phyloP scores from a whole-genome alignment of 139 green algal genomes.

The Diplosphaera chodatii region DNA sequence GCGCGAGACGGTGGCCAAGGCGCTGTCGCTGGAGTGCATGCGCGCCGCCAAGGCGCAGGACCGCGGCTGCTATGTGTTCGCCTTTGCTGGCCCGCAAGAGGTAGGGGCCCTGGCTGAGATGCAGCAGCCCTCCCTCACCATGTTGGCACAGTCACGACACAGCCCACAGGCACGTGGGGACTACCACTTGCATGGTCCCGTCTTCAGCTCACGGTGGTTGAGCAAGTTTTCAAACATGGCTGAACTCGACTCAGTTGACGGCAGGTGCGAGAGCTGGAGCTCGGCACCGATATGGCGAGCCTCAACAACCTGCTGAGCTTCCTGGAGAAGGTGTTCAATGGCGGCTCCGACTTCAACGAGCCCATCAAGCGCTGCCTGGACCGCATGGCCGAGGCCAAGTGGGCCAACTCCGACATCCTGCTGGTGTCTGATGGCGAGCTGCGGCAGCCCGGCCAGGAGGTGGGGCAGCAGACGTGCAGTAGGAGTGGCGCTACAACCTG shows the following conservation, averaged over 20 bases:
- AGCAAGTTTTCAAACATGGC: too few relatives aligned
- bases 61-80: conserved; percentile 80
- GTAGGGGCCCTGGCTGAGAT: too few relatives aligned
- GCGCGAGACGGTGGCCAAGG: conserved; percentile 81
- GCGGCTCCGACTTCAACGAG: conserved; percentile 82
- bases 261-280: conserved; percentile 75
- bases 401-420: conserved; percentile 83
- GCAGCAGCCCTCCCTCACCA: background rate
- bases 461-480: too few relatives aligned
- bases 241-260: too few relatives aligned
- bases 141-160: too few relatives aligned
- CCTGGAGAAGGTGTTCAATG: conserved; percentile 83
- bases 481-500: too few relatives aligned
- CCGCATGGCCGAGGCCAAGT: conserved; percentile 67
- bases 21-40: conserved; percentile 71
- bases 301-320: conserved; percentile 80
- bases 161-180: too few relatives aligned
- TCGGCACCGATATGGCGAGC: conserved; percentile 59
- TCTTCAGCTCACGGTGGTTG: too few relatives aligned
- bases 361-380: conserved; percentile 67
- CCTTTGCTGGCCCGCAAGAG: conserved; percentile 69
- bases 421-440: conserved; percentile 79
- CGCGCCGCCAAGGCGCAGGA: conserved; percentile 61
- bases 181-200: too few relatives aligned
- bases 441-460: conserved; percentile 53